Conservation (phyloP, 2,329 filamentous ascomycete genomes). For the Verticillium alfalfae region DNA sequence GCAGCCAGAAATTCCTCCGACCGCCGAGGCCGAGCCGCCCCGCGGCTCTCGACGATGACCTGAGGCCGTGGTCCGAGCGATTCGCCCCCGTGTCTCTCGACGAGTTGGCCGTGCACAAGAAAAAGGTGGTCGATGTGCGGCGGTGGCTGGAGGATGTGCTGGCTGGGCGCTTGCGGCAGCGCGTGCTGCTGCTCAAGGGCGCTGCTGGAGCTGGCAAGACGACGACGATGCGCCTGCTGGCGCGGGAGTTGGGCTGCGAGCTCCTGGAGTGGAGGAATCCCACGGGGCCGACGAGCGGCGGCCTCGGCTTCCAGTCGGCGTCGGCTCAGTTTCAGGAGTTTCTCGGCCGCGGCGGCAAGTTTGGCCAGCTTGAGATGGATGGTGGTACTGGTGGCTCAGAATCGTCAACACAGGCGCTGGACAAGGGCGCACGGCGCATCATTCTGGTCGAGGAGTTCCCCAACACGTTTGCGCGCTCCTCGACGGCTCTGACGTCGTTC, state of each 20-base stretch:
- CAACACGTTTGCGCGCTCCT: constrained; percentile 64
- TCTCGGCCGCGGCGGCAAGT: constrained; percentile 73
- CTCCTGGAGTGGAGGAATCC: constrained; percentile 92
- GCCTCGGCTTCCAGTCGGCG: constrained; percentile 62
- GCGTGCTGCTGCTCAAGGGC: constrained; percentile 80
- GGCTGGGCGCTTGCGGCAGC: constrained; percentile 58
- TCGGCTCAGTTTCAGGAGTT: constrained; percentile 90
- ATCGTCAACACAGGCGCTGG: constrained; percentile 16
- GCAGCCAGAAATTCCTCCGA: constrained; percentile 48
- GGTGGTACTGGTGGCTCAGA: constrained; percentile 20
- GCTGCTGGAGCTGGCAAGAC: constrained; percentile 92
- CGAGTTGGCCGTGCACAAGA: constrained; percentile 91
- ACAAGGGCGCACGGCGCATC: constrained; percentile 34
- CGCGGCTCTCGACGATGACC: constrained; percentile 41
- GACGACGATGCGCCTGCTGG: constrained; percentile 73
- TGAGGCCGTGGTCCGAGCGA: constrained; percentile 80
- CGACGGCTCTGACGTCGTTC: constrained; percentile 62
- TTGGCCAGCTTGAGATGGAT: constrained; percentile 59
- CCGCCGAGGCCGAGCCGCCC: constrained; percentile 27
- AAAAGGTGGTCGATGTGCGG: constrained; percentile 81
- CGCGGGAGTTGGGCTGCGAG: constrained; percentile 69
- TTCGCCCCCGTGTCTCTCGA: constrained; percentile 71
- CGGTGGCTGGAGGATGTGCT: constrained; percentile 76
- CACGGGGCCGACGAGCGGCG: constrained; percentile 48
- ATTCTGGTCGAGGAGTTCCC: constrained; percentile 81